phyloP scores from a whole-genome alignment of 169 alveolate species.

The Cryptosporidium ryanae region DNA sequence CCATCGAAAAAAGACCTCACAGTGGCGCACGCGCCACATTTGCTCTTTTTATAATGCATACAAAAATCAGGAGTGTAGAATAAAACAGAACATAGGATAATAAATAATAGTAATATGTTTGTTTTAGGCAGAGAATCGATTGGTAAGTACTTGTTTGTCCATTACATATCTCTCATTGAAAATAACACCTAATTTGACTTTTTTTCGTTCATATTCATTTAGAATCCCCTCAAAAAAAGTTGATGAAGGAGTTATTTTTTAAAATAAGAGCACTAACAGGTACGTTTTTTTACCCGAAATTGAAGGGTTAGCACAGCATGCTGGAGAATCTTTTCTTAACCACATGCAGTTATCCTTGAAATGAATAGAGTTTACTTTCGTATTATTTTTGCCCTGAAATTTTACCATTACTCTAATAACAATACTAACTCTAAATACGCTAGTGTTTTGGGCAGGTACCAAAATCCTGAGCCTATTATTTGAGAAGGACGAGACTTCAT shows the following conservation, averaged over 20 bases:
- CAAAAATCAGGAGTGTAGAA: no score
- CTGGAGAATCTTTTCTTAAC: no score
- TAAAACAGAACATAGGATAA: no score
- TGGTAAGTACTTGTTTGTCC: constrained; percentile 12
- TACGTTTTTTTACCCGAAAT: background rate
- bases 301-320: background rate
- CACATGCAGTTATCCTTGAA: no score
- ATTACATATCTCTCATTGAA: background rate
- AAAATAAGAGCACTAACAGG: constrained; percentile 55
- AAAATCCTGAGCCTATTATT: constrained; percentile 6
- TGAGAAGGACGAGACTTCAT: no score
- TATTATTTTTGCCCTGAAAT: no score
- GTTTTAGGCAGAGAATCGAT: constrained; percentile 8
- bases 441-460: constrained; percentile 57
- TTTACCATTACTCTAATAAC: no score
- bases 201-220: background rate
- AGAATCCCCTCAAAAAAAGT: constrained; percentile 30
- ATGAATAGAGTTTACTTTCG: no score
- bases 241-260: constrained; percentile 29
- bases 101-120: constrained; percentile 9
- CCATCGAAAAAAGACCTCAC: no score
- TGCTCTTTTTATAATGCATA: no score
- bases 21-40: no score
- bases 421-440: background rate
- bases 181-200: no score